A percentile compares a stretch with the other conserved stretches of the same genome.
Evolutionary conservation across 2,329 filamentous ascomycete genomes (phyloP).

Genomic region (Albophoma yamanashiensis): DNA sequence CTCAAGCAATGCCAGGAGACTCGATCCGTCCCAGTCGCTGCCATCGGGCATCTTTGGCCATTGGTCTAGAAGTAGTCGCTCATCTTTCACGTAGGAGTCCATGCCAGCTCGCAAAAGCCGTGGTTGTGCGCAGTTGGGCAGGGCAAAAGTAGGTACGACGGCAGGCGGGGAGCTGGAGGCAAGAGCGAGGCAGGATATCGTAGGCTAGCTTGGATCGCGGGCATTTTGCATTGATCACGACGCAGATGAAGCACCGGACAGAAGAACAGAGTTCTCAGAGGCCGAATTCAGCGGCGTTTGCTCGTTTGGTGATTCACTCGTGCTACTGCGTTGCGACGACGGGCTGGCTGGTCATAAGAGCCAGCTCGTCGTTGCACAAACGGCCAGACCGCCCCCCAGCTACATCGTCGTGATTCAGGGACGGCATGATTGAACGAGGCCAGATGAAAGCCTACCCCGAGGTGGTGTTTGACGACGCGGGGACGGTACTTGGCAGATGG

Average conservation of each 20-base stretch:
- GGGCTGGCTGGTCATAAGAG: background rate
- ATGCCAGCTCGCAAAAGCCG: background rate
- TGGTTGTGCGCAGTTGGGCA: background rate
- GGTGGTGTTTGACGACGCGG: background rate
- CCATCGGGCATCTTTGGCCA: constrained; percentile 6
- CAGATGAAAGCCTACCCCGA: too few relatives aligned
- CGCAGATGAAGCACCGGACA: background rate
- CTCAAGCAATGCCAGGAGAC: constrained; percentile 1
- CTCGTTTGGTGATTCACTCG: background rate
- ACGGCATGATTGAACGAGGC: background rate
- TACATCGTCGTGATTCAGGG: background rate
- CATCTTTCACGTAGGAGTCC: background rate
- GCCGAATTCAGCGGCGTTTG: background rate
- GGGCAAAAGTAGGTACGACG: background rate
- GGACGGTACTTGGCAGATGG: background rate
- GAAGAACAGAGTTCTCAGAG: background rate
- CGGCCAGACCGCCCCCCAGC: background rate
- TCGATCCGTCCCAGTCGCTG: constrained; percentile 5
- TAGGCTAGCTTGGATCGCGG: background rate
- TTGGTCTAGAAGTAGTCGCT: background rate
- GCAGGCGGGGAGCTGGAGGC: background rate
- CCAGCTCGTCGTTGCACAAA: background rate
- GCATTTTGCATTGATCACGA: background rate
- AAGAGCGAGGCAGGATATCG: background rate
- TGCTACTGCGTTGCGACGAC: background rate